A percentile compares a stretch with the other conserved stretches of the same genome.
These are phyloP conservation scores for Rhodomyrtus psidioides DNA, from an alignment of 441 rosid species.

Conservation along the genomic window DNA sequence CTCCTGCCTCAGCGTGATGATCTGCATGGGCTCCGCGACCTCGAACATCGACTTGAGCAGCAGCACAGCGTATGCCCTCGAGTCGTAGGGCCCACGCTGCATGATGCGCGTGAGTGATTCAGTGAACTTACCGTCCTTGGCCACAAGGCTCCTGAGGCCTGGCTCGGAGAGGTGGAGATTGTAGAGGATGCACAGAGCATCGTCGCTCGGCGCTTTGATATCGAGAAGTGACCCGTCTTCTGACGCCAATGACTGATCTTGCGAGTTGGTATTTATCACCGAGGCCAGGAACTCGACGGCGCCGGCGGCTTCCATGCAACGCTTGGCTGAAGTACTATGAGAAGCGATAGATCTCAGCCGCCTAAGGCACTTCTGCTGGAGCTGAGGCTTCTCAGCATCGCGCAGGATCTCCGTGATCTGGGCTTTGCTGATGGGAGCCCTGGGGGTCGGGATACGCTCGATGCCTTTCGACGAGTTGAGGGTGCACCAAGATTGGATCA, in stretches of 20 bases:
- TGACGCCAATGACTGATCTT: slow-evolving; percentile 2
- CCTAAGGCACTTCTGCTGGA: slow-evolving; percentile 40
- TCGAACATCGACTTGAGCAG: slow-evolving; percentile 50
- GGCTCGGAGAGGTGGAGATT: slow-evolving; percentile 51
- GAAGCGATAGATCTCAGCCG: slow-evolving; percentile 51
- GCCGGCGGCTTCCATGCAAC: slow-evolving; percentile 71
- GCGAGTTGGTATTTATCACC: slow-evolving; percentile 12
- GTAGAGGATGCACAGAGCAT: slow-evolving; percentile 57
- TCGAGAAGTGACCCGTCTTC: slow-evolving; percentile 15
- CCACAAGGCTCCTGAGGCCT: slow-evolving; percentile 43
- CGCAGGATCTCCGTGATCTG: slow-evolving; percentile 50
- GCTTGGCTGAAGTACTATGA: slow-evolving; percentile 42
- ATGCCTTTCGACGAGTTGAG: slow-evolving; percentile 73
- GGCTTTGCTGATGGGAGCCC: slow-evolving; percentile 48
- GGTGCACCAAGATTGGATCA: slow-evolving; percentile 92
- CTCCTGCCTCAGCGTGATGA: slow-evolving; percentile 29
- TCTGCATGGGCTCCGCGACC: slow-evolving; percentile 58
- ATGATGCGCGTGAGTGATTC: slow-evolving; percentile 45
- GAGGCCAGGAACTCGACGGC: slow-evolving; percentile 58
- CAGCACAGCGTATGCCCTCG: slow-evolving; percentile 64
- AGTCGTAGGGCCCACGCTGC: slow-evolving; percentile 57
- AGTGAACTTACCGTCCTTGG: slow-evolving; percentile 32
- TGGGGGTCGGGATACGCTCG: slow-evolving; percentile 82
- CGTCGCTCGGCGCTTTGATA: slow-evolving; percentile 28
- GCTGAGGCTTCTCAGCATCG: slow-evolving; percentile 42